Evolutionary conservation across 805 yeast genomes (phyloP).

Genomic region (Lipomyces yamadae): DNA sequence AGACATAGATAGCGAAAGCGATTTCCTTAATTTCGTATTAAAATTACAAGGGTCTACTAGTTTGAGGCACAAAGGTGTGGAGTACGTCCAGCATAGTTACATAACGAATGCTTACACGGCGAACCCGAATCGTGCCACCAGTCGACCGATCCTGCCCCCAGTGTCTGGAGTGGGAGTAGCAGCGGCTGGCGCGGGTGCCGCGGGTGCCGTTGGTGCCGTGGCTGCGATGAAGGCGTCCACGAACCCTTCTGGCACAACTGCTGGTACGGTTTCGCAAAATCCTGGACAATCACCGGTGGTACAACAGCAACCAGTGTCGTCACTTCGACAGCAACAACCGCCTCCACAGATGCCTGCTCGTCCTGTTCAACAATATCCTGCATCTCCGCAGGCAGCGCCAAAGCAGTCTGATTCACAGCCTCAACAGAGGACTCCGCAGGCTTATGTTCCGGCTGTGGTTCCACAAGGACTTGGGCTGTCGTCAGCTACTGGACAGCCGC

Average conservation of each 20-base stretch:
- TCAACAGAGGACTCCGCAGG: not conserved
- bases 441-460: not conserved
- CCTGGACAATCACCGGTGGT: not conserved
- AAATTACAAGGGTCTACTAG: conserved; percentile 43
- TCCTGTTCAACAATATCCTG: not conserved
- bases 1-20: conserved; percentile 80
- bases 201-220: not conserved
- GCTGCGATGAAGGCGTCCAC: not conserved
- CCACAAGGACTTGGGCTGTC: not conserved
- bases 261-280: not conserved
- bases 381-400: not conserved
- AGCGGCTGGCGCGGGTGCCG: not conserved
- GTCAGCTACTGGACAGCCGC: not conserved
- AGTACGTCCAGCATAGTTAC: conserved; percentile 43
- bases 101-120: conserved; percentile 10
- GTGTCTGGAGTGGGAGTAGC: conserved; percentile 1
- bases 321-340: conserved; percentile 3
- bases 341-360: conserved; percentile 10
- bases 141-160: not conserved
- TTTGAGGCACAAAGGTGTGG: conserved; percentile 45
- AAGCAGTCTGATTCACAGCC: not conserved
- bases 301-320: conserved; percentile 7
- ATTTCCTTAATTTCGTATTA: conserved; percentile 70
- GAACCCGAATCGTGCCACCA: not conserved
- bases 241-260: not conserved